phyloP scores from a whole-genome alignment of 2,329 filamentous ascomycete species.

The Nemania sp. region DNA sequence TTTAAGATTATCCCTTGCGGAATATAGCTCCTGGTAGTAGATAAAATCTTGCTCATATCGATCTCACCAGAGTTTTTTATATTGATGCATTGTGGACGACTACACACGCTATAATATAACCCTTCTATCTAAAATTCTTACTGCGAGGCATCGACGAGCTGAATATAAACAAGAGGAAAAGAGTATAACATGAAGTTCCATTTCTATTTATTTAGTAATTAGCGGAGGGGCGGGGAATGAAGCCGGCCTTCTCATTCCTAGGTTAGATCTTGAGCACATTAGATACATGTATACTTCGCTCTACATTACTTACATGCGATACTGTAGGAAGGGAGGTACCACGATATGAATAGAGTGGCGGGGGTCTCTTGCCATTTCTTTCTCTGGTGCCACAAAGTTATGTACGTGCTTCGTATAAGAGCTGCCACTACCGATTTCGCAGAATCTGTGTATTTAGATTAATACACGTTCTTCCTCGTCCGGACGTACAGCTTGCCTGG shows the following conservation, averaged over 20 bases:
- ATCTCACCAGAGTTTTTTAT: slow-evolving; percentile 13
- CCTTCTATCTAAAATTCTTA: neutral
- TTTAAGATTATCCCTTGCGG: slow-evolving; percentile 13
- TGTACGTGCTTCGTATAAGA: slow-evolving; percentile 27
- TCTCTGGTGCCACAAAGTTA: neutral
- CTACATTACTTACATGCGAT: neutral
- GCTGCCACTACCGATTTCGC: slow-evolving; percentile 4
- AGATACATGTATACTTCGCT: slow-evolving; percentile 8
- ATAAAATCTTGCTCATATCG: slow-evolving; percentile 36
- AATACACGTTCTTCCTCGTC: slow-evolving; percentile 24
- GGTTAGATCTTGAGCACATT: slow-evolving; percentile 14
- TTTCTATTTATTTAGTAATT: neutral
- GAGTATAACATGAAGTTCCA: neutral
- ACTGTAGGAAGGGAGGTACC: neutral
- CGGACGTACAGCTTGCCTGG: too few species aligned
- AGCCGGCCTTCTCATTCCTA: too few species aligned
- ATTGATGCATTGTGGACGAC: neutral
- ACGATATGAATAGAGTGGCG: slow-evolving; percentile 9
- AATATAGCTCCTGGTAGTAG: slow-evolving; percentile 17
- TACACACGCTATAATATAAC: neutral
- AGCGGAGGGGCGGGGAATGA: neutral
- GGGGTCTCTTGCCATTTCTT: slow-evolving; percentile 11
- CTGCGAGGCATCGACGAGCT: neutral
- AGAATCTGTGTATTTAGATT: slow-evolving; percentile 8
- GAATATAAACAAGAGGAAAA: neutral